Percentiles rank a stretch among this genome's conserved stretches.
phyloP scores from a whole-genome alignment of 345 rosid species.

The Turritis glabra region DNA sequence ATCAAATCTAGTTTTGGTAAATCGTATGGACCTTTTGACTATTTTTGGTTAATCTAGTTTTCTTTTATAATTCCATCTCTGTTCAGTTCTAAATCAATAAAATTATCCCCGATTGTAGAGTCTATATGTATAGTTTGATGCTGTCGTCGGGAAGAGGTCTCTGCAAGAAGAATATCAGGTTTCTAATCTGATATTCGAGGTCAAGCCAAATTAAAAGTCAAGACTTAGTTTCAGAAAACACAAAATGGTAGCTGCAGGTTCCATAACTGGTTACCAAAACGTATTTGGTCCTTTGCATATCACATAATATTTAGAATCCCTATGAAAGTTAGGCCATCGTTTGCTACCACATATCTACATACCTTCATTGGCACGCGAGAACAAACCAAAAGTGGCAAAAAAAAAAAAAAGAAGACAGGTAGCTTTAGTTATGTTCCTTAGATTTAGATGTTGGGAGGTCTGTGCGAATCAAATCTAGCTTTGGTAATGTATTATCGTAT shows the following conservation, averaged over 20 bases:
- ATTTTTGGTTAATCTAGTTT: neutral
- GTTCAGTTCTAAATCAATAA: neutral
- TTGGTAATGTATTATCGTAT: neutral
- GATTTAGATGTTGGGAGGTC: neutral
- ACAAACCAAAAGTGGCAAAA: too few relatives aligned
- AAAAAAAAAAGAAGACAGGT: too few relatives aligned
- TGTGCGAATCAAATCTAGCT: neutral
- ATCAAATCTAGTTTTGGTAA: neutral
- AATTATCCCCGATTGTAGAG: neutral
- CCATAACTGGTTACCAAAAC: too few relatives aligned
- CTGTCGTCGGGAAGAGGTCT: neutral
- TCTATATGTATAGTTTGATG: neutral
- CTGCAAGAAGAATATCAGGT: too few relatives aligned
- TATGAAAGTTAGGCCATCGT: neutral
- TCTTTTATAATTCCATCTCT: neutral
- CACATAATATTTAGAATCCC: neutral
- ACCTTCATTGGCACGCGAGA: too few relatives aligned
- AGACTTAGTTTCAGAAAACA: neutral
- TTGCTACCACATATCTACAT: constrained; percentile 12
- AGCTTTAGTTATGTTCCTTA: too few relatives aligned
- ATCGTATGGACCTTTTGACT: neutral
- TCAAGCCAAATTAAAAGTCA: neutral
- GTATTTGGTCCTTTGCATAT: neutral
- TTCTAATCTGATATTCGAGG: too few relatives aligned
- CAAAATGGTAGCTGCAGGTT: neutral